Evolutionary conservation across 2,329 filamentous ascomycete species (phyloP).

Genomic region (Penicillium sp.): DNA sequence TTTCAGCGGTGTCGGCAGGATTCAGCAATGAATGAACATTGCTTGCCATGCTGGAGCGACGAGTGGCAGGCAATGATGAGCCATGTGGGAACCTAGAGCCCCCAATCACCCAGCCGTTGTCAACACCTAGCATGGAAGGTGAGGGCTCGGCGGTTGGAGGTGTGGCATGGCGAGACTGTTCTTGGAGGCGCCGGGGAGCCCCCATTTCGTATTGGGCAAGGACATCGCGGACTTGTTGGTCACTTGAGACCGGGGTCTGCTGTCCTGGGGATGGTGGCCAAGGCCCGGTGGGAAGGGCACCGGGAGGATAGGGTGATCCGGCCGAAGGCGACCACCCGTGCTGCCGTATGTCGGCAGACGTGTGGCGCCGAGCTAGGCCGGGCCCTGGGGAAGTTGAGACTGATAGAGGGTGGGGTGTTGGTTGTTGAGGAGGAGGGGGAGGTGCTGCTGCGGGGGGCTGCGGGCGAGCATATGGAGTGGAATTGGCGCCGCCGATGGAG

Average conservation of each 20-base stretch:
- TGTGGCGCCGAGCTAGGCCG: conserved; percentile 81
- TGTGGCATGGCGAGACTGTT: conserved; percentile 55
- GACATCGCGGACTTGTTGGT: conserved; percentile 65
- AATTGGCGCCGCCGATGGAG: conserved; percentile 72
- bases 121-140: conserved; percentile 52
- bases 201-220: conserved; percentile 68
- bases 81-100: conserved; percentile 46
- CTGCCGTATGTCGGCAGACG: conserved; percentile 90
- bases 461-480: conserved; percentile 72
- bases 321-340: conserved; percentile 68
- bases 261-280: conserved; percentile 68
- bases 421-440: conserved; percentile 62
- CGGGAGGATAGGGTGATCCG: conserved; percentile 67
- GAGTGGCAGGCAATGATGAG: conserved; percentile 59
- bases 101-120: conserved; percentile 59
- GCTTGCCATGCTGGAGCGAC: conserved; percentile 71
- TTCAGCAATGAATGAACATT: conserved; percentile 69
- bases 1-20: conserved; percentile 67
- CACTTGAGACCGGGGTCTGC: conserved; percentile 52
- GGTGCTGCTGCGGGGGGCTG: conserved; percentile 66
- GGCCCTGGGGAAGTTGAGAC: conserved; percentile 60
- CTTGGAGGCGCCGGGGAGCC: conserved; percentile 51
- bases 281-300: conserved; percentile 64
- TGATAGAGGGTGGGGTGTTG: conserved; percentile 64
- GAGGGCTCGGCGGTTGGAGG: conserved; percentile 55